Percentiles rank a stretch among this genome's conserved stretches.
phyloP scores from a whole-genome alignment of 345 rosid species.

The Populus euphratica region DNA sequence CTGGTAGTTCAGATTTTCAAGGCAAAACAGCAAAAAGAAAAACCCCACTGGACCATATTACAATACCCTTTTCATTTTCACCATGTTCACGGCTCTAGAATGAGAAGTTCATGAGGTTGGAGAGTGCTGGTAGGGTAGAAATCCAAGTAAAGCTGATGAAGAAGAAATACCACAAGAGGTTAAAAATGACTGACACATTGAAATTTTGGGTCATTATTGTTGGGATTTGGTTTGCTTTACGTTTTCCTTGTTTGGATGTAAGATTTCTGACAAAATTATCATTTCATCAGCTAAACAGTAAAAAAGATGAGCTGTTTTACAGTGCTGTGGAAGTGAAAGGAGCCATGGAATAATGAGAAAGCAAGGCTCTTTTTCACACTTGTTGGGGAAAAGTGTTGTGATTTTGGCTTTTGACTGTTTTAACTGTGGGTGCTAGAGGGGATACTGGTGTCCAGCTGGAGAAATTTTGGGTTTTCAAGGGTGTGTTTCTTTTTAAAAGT shows the following conservation, averaged over 20 bases:
- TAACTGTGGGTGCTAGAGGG: neutral
- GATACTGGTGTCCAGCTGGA: neutral
- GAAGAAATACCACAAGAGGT: neutral
- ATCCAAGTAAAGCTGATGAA: neutral
- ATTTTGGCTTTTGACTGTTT: neutral
- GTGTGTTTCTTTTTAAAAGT: too few species aligned
- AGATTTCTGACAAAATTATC: neutral
- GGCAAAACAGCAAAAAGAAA: neutral
- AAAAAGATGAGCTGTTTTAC: neutral
- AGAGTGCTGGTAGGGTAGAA: neutral
- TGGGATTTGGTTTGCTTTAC: neutral
- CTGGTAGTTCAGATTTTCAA: neutral
- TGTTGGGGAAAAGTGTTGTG: neutral
- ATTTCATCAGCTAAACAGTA: neutral
- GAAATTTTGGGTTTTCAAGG: neutral
- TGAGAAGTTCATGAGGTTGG: neutral
- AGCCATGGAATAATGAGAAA: neutral
- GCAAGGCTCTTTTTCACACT: neutral
- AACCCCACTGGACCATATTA: neutral
- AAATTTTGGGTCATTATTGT: neutral
- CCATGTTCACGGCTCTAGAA: neutral
- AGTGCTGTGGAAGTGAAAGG: neutral
- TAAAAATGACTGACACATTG: conserved; percentile 9
- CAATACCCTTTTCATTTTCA: neutral
- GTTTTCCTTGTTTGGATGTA: neutral